phyloP scores from a whole-genome alignment of 495 filamentous ascomycete genomes.

The Annulohypoxylon bovei region DNA sequence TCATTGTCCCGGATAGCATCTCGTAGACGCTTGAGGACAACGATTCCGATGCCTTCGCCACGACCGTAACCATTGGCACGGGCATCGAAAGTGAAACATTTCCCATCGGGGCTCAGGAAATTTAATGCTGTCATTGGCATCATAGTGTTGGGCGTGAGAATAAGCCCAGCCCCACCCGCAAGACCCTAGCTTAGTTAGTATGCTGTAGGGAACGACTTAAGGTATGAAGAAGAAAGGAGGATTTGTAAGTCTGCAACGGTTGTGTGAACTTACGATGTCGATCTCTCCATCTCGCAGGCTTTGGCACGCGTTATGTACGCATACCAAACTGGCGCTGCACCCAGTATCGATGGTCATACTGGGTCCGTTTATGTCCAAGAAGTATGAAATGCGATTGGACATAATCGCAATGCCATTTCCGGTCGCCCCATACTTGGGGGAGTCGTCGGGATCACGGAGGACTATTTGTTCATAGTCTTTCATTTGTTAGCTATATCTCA shows the following conservation, averaged over 20 bases:
- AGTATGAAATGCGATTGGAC: constrained; percentile 63
- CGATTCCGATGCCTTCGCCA: constrained; percentile 63
- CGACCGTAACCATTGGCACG: constrained; percentile 72
- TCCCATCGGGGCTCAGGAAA: constrained; percentile 51
- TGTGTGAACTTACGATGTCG: constrained; percentile 34
- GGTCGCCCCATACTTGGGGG: constrained; percentile 38
- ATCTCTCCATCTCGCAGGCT: constrained; percentile 64
- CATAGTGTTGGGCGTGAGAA: constrained; percentile 45
- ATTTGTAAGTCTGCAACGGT: background rate
- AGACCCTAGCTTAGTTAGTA: constrained; percentile 40
- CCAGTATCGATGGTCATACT: constrained; percentile 80
- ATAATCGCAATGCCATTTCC: constrained; percentile 55
- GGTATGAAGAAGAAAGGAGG: background rate
- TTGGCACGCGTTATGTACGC: constrained; percentile 73
- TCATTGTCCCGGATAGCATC: constrained; percentile 62
- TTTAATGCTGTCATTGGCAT: constrained; percentile 41
- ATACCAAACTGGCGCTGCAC: constrained; percentile 71
- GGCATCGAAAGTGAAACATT: constrained; percentile 57
- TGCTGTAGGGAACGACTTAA: background rate
- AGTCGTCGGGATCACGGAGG: constrained; percentile 37
- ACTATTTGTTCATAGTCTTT: constrained; percentile 51
- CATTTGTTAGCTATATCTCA: constrained; percentile 12
- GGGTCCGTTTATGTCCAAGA: constrained; percentile 57
- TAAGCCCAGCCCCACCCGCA: constrained; percentile 45
- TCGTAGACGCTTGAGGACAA: constrained; percentile 65